Evolutionary conservation across 805 yeast genomes (phyloP).

Genomic region (Suhomyces xylopsoci): DNA sequence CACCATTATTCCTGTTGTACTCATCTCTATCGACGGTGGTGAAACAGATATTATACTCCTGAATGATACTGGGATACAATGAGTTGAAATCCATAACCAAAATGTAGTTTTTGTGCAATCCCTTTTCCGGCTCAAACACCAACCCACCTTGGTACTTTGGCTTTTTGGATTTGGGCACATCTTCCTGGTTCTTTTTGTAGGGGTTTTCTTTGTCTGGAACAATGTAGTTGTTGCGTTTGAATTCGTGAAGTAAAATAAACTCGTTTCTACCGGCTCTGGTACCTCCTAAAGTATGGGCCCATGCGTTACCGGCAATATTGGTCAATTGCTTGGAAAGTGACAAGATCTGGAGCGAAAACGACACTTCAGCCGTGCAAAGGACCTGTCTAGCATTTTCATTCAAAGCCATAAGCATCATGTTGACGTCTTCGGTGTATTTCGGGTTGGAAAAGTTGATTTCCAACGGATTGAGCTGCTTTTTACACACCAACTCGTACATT

Average conservation of each 20-base stretch:
- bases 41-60: slow-evolving; percentile 95
- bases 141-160: slow-evolving; percentile 88
- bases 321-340: slow-evolving; percentile 90
- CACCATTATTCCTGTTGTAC: slow-evolving; percentile 50
- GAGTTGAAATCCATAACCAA: slow-evolving; percentile 98
- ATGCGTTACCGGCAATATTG: slow-evolving; percentile 92
- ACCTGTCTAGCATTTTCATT: slow-evolving; percentile 67
- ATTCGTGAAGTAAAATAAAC: slow-evolving; percentile 87
- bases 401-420: slow-evolving; percentile 64
- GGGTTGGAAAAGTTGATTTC: slow-evolving; percentile 74
- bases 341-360: slow-evolving; percentile 78
- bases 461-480: slow-evolving; percentile 53
- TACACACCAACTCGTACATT: slow-evolving; percentile 81
- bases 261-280: slow-evolving; percentile 96
- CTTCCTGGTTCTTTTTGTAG: slow-evolving; percentile 39
- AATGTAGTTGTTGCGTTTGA: slow-evolving; percentile 70
- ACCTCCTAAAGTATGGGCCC: slow-evolving; percentile 93
- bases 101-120: slow-evolving; percentile 82
- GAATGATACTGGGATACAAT: slow-evolving; percentile 93
- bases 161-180: slow-evolving; percentile 51
- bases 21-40: slow-evolving; percentile 80
- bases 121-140: slow-evolving; percentile 95
- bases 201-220: slow-evolving; percentile 79
- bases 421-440: slow-evolving; percentile 63
- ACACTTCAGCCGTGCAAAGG: slow-evolving; percentile 68